phyloP scores from a whole-genome alignment of 2,329 filamentous ascomycete species.

The Alternaria hordeiaustralica region DNA sequence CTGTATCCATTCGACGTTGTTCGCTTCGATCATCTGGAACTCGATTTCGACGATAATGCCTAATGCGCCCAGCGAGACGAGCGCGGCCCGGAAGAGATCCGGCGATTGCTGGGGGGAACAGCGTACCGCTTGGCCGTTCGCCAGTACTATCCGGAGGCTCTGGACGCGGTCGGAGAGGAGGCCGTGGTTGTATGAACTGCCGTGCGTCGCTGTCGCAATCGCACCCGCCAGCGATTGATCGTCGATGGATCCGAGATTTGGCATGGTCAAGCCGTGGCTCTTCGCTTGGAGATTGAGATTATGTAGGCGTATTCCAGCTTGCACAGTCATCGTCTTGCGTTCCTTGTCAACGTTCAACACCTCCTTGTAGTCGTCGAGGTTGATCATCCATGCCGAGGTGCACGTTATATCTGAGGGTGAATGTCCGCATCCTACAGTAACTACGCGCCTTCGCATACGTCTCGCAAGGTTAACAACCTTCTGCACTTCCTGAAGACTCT shows the following conservation, averaged over 20 bases:
- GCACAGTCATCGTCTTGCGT: conserved; percentile 73
- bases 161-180: conserved; percentile 80
- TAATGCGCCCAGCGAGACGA: conserved; percentile 86
- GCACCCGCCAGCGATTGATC: conserved; percentile 91
- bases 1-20: conserved; percentile 87
- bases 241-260: conserved; percentile 93
- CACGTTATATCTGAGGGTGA: conserved; percentile 92
- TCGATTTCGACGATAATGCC: conserved; percentile 92
- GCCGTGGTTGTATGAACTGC: conserved; percentile 83
- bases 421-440: conserved; percentile 88
- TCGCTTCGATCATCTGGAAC: conserved; percentile 78
- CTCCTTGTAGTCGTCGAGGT: conserved; percentile 81
- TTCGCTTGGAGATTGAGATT: conserved; percentile 77
- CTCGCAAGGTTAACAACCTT: conserved; percentile 82
- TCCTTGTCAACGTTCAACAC: conserved; percentile 73
- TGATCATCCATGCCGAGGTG: conserved; percentile 92
- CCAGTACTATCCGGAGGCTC: conserved; percentile 78
- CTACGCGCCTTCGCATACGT: conserved; percentile 78
- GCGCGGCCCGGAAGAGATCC: conserved; percentile 85
- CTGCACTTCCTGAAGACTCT: conserved; percentile 79
- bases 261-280: conserved; percentile 79
- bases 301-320: conserved; percentile 87
- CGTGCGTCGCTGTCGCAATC: conserved; percentile 92
- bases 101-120: conserved; percentile 73
- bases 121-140: conserved; percentile 74